A percentile compares a stretch with the other conserved stretches of the same genome.
These are phyloP conservation scores for Selaginella moellendorffii DNA, from an alignment of 75 land plant species.

Conservation along the genomic window DNA sequence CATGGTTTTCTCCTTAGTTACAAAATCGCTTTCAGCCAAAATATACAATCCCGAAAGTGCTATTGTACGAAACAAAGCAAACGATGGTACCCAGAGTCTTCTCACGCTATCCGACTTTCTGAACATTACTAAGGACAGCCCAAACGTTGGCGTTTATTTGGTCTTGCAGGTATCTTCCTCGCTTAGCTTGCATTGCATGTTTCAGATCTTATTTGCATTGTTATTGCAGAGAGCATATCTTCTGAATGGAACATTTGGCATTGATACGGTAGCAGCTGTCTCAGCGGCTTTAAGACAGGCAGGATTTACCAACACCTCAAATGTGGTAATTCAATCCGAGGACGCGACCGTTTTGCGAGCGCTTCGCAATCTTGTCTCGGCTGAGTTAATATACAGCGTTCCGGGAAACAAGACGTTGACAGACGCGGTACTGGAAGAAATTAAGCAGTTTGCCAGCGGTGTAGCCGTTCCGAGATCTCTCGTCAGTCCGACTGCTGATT, in stretches of 20 bases:
- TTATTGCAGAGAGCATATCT: conserved; percentile 41
- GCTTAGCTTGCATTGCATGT: too few relatives aligned
- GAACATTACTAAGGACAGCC: conserved; percentile 44
- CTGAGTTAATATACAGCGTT: background rate
- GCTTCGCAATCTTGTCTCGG: background rate
- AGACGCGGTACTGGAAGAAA: conserved; percentile 16
- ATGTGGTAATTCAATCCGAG: conserved; percentile 43
- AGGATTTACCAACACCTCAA: conserved; percentile 29
- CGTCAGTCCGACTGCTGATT: conserved; percentile 8
- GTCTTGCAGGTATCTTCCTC: conserved; percentile 62
- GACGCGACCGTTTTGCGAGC: conserved; percentile 44
- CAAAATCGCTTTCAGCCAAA: conserved; percentile 25
- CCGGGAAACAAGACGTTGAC: background rate
- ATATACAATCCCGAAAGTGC: conserved; percentile 25
- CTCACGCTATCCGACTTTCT: conserved; percentile 51
- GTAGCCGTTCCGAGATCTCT: conserved; percentile 34
- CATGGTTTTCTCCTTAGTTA: too few relatives aligned
- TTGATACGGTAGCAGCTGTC: conserved; percentile 39
- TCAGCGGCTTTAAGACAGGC: conserved; percentile 26
- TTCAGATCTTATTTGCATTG: background rate
- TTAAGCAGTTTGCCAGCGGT: conserved; percentile 38
- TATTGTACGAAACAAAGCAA: conserved; percentile 36
- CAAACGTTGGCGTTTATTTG: conserved; percentile 49
- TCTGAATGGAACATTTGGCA: conserved; percentile 24
- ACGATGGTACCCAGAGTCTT: conserved; percentile 38